Evolutionary conservation across 257 asterid species (phyloP), one percentile per base, ranked within the genome.

Genomic region (Ehretia macrophylla): DNA sequence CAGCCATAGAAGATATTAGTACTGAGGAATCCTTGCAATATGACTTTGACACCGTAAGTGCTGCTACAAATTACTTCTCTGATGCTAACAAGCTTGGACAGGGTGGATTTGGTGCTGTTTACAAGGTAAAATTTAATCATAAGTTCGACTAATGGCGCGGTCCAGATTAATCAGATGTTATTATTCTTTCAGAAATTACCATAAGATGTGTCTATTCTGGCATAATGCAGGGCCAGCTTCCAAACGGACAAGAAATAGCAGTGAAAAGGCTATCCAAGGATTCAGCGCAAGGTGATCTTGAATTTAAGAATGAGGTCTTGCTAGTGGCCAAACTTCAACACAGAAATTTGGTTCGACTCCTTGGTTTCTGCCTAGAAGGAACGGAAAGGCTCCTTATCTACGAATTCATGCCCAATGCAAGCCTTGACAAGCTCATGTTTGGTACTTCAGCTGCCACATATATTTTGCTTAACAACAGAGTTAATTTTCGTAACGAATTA

Each of bases 71-170:
- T 17, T 52, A 55, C 32, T 75, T 75, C 59, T 71, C 72, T 5
- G 23, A 16, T 12, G 69, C 54, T 17, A 55, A 66, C 52, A 61
- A 65, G 42, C 60, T 69, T 14, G 80, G 76, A n/a, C 46, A 45
- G 32, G 80, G 76, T 14, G 76, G 80, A 21, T 75, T 75, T 47
- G 80, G 76, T 14, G 58, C 44, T 55, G 76, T 75, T 35, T 69
- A 74, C 57, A 74, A 65, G 79, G 79, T 74, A 65, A 27, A n/a
- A n/a, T n/a, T n/a, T 27, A 27, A 27, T 27, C 35, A 27, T 27
- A 27, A 27, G 3, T 27, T 27, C 6, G n/a, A n/a, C n/a, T n/a
- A n/a, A n/a, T n/a, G n/a, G n/a, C n/a, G n/a, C n/a, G n/a, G n/a
- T n/a, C 6, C 35, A 27, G 35, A 6, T 27, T 1, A 27, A 27